phyloP scores from a whole-genome alignment of 805 yeast genomes.

The Maudiozyma serrabonitensis region DNA sequence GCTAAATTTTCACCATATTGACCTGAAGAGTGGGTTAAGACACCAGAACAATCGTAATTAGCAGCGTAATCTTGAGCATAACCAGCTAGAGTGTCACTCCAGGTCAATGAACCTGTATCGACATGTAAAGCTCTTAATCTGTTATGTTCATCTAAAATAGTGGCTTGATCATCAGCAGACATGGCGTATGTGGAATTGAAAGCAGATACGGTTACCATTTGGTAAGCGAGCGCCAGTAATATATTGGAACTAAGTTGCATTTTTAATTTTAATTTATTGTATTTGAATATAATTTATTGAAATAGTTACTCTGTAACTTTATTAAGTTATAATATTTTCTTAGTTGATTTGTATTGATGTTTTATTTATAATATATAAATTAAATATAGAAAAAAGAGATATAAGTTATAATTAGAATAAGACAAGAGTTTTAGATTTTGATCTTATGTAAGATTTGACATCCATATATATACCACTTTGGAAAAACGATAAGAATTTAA shows the following conservation, averaged over 20 bases:
- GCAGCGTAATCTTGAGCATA: constrained; percentile 45
- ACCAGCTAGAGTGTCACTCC: constrained; percentile 38
- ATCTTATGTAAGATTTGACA: no score
- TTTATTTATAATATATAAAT: no score
- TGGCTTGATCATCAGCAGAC: constrained; percentile 1
- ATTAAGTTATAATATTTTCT: not conserved
- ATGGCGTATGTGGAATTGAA: constrained; percentile 1
- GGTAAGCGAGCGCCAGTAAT: not conserved
- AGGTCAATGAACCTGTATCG: constrained; percentile 32
- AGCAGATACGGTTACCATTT: not conserved
- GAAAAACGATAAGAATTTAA: no score
- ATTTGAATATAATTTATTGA: not conserved
- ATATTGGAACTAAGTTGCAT: not conserved
- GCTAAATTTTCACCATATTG: constrained; percentile 70
- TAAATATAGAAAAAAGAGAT: no score
- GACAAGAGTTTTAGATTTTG: no score
- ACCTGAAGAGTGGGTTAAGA: constrained; percentile 46
- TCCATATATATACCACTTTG: no score
- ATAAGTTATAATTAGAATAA: no score
- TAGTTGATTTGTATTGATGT: no score
- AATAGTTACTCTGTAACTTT: not conserved
- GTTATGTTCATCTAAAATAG: constrained; percentile 34
- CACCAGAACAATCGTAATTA: constrained; percentile 45
- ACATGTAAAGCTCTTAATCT: constrained; percentile 32
- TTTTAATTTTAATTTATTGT: not conserved